These are phyloP conservation scores for Flaveria ramosissima DNA, from an alignment of 129 eudicot species.

Conservation along the genomic window DNA sequence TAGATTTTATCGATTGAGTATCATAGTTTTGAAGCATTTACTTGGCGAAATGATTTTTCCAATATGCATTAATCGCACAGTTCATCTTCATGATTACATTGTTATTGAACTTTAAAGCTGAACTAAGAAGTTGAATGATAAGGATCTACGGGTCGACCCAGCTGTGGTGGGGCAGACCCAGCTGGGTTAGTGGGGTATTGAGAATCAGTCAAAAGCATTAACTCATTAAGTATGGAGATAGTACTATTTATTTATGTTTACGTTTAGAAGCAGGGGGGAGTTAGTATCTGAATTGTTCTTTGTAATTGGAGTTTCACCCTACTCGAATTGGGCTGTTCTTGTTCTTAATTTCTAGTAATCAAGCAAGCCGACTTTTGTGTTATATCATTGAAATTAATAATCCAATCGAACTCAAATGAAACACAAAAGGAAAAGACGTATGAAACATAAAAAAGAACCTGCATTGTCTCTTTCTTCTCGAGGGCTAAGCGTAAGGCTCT, in stretches of 20 bases:
- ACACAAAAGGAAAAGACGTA: constrained; percentile 16
- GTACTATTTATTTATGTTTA: no score
- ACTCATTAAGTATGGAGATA: no score
- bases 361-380: no score
- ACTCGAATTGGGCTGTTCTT: no score
- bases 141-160: no score
- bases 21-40: not conserved
- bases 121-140: not conserved
- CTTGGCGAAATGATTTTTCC: not conserved
- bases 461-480: constrained; percentile 83
- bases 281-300: no score
- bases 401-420: not conserved
- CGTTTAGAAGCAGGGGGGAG: no score
- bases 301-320: no score
- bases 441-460: constrained; percentile 44
- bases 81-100: not conserved
- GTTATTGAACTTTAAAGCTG: not conserved
- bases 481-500: constrained; percentile 61
- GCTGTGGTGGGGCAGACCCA: no score
- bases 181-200: no score
- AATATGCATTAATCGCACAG: not conserved
- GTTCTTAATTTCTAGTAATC: no score
- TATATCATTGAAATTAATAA: not conserved
- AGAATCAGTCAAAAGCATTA: no score
- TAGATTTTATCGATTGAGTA: not conserved